phyloP scores from a whole-genome alignment of 345 rosid genomes.

The Rhodamnia rubescens region DNA sequence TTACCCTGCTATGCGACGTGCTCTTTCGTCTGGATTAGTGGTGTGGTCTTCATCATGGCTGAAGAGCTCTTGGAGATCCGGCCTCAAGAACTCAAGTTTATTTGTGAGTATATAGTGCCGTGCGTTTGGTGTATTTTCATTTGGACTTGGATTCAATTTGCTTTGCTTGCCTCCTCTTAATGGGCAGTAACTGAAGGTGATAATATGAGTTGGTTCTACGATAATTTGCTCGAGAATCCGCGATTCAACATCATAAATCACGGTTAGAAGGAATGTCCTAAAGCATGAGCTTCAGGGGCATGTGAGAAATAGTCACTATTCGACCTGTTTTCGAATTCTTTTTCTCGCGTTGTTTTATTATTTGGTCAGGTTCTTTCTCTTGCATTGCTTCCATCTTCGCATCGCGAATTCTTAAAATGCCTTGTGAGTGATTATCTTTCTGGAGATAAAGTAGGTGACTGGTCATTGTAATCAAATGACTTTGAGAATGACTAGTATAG shows the following conservation, averaged over 20 bases:
- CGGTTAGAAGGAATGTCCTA: not conserved
- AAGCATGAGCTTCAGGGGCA: not conserved
- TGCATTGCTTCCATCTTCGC: not conserved
- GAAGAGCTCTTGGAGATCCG: constrained; percentile 35
- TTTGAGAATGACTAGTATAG: not conserved
- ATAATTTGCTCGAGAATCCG: not conserved
- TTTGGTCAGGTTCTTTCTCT: not conserved
- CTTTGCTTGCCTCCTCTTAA: not conserved
- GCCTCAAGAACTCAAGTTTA: constrained; percentile 30
- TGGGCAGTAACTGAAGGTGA: not conserved
- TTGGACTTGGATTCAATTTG: not conserved
- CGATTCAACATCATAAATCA: not conserved
- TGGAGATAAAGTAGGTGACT: not conserved
- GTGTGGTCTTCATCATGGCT: constrained; percentile 1
- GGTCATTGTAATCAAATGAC: not conserved
- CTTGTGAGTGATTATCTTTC: not conserved
- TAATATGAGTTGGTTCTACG: not conserved
- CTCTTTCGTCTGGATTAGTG: not conserved
- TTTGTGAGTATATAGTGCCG: constrained; percentile 13
- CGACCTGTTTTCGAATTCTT: not conserved
- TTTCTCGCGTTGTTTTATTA: not conserved
- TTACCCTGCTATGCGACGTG: not conserved
- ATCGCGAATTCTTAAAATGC: not conserved
- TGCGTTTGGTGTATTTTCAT: not conserved
- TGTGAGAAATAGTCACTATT: not conserved